A percentile compares a stretch with the other conserved stretches of the same genome.
These are phyloP conservation scores for Arthrobotrys megalospora DNA, from an alignment of 2,329 filamentous ascomycete genomes.

Conservation along the genomic window DNA sequence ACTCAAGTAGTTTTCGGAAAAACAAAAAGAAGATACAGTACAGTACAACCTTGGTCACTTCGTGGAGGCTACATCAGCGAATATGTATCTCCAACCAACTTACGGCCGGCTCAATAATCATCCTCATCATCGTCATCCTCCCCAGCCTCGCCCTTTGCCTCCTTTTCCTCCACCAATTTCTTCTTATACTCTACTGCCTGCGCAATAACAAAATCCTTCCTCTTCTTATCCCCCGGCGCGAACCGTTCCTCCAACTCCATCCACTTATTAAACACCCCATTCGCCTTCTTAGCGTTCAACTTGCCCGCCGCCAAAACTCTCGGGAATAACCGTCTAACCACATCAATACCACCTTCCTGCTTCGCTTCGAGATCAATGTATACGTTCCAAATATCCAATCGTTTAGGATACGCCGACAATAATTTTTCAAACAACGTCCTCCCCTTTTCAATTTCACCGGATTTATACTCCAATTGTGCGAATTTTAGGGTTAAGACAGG, in stretches of 20 bases:
- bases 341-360: conserved; percentile 71
- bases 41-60: background rate
- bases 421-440: conserved; percentile 95
- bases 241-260: conserved; percentile 85
- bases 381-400: conserved; percentile 92
- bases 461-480: conserved; percentile 91
- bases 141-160: conserved; percentile 41
- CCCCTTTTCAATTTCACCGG: conserved; percentile 89
- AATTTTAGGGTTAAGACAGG: conserved; percentile 87
- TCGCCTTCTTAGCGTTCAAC: conserved; percentile 85
- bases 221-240: conserved; percentile 75
- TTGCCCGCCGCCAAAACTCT: conserved; percentile 77
- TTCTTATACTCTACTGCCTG: conserved; percentile 80
- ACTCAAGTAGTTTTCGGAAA: background rate
- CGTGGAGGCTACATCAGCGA: background rate
- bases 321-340: conserved; percentile 84
- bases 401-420: conserved; percentile 86
- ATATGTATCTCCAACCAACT: background rate
- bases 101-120: conserved; percentile 12
- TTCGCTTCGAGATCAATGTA: conserved; percentile 86
- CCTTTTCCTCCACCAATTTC: conserved; percentile 68
- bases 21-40: background rate
- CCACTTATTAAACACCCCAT: conserved; percentile 93
- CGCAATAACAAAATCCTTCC: conserved; percentile 78
- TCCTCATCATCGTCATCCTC: conserved; percentile 42